Evolutionary conservation across 225 moss, liverwort and hornwort species (phyloP), one percentile per base, ranked within the genome.

Genomic region (Polytrichum formosum): DNA sequence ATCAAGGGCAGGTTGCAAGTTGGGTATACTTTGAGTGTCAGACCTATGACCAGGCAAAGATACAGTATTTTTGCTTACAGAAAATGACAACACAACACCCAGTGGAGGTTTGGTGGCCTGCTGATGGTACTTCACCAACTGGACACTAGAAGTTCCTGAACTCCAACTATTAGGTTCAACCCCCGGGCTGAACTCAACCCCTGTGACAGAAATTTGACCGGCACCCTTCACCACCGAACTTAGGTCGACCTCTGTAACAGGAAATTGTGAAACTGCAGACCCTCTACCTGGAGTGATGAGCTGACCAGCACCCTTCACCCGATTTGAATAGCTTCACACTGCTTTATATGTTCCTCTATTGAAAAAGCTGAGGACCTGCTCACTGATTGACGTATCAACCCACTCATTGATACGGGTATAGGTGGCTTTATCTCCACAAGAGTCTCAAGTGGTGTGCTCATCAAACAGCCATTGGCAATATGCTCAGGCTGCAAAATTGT

Each of bases 301-400:
- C 74, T 75, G 74, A 25, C 76, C 81, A 21, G 88, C 81, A 63
- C 68, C 76, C 76, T 82, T 82, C 58, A 85, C 66, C 69, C 86
- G 78, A 56, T 71, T 77, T 54, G 63, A 55, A 71, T 80, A 74
- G 73, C 74, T 80, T 73, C 73, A 67, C 62, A 79, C 66, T 73
- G 68, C 64, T 77, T 79, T 62, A 84, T 81, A 75, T 76, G 84
- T 71, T 81, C 75, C 64, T 83, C 87, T 74, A 70, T 67, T 67
- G 73, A 77, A 60, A 74, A 33, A 46, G 76, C 73, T 55, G 56
- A 71, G 17, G 56, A 46, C 63, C 56, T 86, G 78, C 46, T 46
- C 46, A 46, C 46, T 16, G 46, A 46, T 46, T 46, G 46, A 46
- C 13, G 10, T 46, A 46, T 46, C 46, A 46, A 46, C 46, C 46